Evolutionary conservation across 495 filamentous ascomycete genomes (phyloP).

Genomic region (Articulospora tetracladia): DNA sequence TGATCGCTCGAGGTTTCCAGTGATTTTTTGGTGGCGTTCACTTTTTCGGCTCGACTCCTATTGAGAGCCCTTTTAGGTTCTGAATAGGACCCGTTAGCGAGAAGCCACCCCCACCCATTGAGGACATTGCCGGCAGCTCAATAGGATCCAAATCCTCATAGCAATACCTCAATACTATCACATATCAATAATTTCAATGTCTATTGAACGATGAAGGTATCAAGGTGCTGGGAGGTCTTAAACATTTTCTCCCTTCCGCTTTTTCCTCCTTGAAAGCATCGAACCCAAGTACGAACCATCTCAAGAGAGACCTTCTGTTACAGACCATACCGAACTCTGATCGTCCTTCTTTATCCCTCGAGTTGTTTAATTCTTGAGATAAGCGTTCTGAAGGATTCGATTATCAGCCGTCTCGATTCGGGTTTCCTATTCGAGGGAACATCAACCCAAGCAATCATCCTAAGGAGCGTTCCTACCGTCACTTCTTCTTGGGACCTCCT

Average conservation of each 20-base stretch:
- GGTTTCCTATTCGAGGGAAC: background rate
- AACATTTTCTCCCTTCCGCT: background rate
- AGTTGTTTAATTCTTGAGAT: background rate
- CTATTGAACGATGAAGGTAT: background rate
- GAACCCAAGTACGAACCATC: background rate
- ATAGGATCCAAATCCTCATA: conserved; percentile 7
- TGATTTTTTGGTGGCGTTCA: background rate
- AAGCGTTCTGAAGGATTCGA: background rate
- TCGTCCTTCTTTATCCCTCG: background rate
- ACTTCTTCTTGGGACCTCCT: background rate
- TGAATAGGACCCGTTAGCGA: conserved; percentile 11
- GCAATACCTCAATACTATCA: conserved; percentile 8
- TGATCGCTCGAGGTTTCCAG: background rate
- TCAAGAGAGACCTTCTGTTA: background rate
- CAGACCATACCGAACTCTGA: background rate
- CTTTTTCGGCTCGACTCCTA: conserved; percentile 3
- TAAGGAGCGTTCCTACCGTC: background rate
- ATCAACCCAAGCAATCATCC: conserved; percentile 1
- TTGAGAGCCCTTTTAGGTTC: conserved; percentile 11
- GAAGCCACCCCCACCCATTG: background rate
- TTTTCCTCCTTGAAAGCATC: background rate
- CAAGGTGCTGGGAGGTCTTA: background rate
- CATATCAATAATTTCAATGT: background rate
- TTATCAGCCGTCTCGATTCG: background rate
- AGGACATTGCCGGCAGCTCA: background rate